Percentiles rank a stretch among this genome's conserved stretches.
These are phyloP conservation scores for Phytophthora pistaciae DNA, from an alignment of 352 stramenopile genomes.

Conservation along the genomic window DNA sequence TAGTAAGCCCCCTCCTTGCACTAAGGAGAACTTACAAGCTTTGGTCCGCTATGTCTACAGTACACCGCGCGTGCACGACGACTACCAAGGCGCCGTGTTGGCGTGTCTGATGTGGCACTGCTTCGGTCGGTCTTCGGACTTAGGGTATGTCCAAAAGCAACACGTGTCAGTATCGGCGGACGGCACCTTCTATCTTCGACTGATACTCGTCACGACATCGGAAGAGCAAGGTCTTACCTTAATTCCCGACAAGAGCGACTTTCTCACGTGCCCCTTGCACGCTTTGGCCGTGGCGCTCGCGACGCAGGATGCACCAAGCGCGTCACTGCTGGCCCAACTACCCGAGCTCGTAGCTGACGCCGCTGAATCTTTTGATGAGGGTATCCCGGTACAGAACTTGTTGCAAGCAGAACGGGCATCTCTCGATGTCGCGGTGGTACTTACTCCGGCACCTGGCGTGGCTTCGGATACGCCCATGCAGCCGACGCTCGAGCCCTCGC, in stretches of 20 bases:
- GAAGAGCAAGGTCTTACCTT: conserved; percentile 39
- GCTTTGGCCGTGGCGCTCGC: conserved; percentile 20
- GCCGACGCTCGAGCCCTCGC: too few relatives aligned
- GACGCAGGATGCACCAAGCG: conserved; percentile 16
- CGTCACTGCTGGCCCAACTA: conserved; percentile 18
- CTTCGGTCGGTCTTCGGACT: conserved; percentile 39
- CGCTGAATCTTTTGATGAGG: not conserved
- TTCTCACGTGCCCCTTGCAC: conserved; percentile 30
- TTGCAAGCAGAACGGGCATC: not conserved
- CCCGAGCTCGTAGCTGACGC: not conserved
- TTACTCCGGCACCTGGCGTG: not conserved
- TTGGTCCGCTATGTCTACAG: conserved; percentile 12
- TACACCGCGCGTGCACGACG: not conserved
- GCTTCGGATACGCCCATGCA: not conserved
- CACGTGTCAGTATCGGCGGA: conserved; percentile 28
- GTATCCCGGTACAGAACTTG: not conserved
- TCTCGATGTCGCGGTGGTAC: not conserved
- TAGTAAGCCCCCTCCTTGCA: conserved; percentile 23
- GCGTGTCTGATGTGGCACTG: conserved; percentile 40
- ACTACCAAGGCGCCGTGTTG: conserved; percentile 42
- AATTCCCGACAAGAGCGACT: conserved; percentile 20
- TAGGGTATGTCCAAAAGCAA: conserved; percentile 28
- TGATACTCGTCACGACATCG: conserved; percentile 37
- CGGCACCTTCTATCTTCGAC: conserved; percentile 32
- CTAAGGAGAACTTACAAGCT: conserved; percentile 13